Base-by-base conservation (phyloP, 139 green algal species). In the Chlorella sorokiniana region DNA sequence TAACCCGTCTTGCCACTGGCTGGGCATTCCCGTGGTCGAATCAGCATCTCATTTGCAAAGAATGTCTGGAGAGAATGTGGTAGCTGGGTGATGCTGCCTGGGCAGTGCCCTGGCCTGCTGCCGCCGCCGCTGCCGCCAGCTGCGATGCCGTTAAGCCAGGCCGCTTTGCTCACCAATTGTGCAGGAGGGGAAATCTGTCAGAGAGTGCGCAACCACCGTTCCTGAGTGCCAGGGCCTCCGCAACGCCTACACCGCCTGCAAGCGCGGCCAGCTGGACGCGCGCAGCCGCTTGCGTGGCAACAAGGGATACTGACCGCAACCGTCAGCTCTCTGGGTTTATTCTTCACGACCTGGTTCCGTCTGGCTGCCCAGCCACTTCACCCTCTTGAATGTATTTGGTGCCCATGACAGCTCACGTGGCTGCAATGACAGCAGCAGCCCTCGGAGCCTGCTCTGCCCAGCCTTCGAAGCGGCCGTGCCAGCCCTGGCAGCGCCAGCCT, bases 281-380 rank as follows among this genome's bases (percentile, higher is more conserved):
- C 79, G 93, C 10, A 90, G 82, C 1, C 83, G 93, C 27, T 94
- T 97, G 38, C 86, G 90, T 42, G 93, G 93, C 35, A 95, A 97
- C 82, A 95, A 96, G 37, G 89, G 86, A 0, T 93, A 94, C 70
- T 94, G 77, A 83, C 29, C 41, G 8, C 18, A n/a, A 16, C 10
- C 27, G 3, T 4, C 40, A 7, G 8, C 63, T 1, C 48, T 27
- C 5, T 10, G 48, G n/a, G n/a, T n/a, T n/a, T n/a, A n/a, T n/a
- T n/a, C n/a, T n/a, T n/a, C n/a, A n/a, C n/a, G n/a, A n/a, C n/a
- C n/a, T n/a, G n/a, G n/a, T n/a, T 37, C 20, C 41, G 33, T 10
- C 33, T 22, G 23, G 23, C n/a, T 68, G 51, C 37, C 35, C 20
- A 31, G 51, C 33, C 51, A 42, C 2, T n/a, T 9, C 44, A 31